Evolutionary conservation across 1,284 basidiomycete species (phyloP).

Genomic region (Cryptococcus hybrid): DNA sequence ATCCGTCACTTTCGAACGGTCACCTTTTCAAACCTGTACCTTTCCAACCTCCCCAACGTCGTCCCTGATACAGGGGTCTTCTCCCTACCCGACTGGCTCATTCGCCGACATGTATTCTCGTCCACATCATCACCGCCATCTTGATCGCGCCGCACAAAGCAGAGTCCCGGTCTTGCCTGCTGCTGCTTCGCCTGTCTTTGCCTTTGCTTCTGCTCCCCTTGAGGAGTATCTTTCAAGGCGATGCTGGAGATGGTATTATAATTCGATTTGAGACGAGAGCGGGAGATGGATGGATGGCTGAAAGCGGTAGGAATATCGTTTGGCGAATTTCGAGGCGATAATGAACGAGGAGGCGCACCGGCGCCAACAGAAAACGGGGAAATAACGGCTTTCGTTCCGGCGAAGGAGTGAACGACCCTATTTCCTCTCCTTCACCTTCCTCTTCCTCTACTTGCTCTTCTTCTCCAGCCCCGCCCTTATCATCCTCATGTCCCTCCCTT

Average conservation of each 20-base stretch:
- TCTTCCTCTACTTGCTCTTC: neutral
- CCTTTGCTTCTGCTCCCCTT: too few species aligned
- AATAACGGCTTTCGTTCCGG: neutral
- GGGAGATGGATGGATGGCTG: too few species aligned
- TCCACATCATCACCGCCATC: too few species aligned
- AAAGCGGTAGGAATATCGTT: too few species aligned
- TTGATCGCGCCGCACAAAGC: too few species aligned
- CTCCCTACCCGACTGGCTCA: neutral
- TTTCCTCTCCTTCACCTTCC: neutral
- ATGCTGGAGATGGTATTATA: neutral
- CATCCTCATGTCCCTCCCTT: neutral
- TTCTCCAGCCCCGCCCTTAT: neutral
- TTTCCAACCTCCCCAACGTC: constrained; percentile 12
- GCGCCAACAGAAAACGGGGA: neutral
- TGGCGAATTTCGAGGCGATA: too few species aligned
- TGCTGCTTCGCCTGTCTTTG: too few species aligned
- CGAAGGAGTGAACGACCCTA: constrained; percentile 5
- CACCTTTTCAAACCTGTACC: constrained; percentile 9
- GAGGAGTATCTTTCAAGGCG: too few species aligned
- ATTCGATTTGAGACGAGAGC: too few species aligned
- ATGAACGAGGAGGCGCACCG: neutral
- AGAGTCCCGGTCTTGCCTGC: too few species aligned
- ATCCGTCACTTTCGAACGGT: neutral
- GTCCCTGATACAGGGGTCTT: neutral
- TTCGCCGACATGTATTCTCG: too few species aligned